Conservation (phyloP, 1,139 yeast genomes). For the Hansenula lynferdii region DNA sequence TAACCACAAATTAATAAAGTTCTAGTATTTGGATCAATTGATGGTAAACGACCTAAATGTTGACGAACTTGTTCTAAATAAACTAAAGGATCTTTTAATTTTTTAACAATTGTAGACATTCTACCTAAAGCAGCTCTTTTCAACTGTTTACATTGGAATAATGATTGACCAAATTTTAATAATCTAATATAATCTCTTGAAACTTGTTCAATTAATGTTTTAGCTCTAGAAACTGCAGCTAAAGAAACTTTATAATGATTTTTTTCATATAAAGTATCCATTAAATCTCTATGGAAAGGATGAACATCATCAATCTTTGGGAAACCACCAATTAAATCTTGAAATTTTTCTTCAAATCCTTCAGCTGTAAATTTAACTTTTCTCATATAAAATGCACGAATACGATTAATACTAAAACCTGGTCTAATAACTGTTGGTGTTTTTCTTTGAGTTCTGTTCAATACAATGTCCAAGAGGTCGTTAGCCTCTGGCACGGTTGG, state of each 20-base stretch:
- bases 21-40: conserved; percentile 98
- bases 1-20: conserved; percentile 96
- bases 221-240: conserved; percentile 92
- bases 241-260: conserved; percentile 97
- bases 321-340: conserved; percentile 79
- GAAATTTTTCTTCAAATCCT: conserved; percentile 90
- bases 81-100: conserved; percentile 86
- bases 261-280: conserved; percentile 96
- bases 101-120: conserved; percentile 97
- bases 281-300: conserved; percentile 96
- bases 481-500: conserved; percentile 90
- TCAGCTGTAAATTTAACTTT: conserved; percentile 95
- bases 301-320: conserved; percentile 97
- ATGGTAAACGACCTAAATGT: conserved; percentile 97
- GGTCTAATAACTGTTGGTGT: conserved; percentile 98
- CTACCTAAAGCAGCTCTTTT: conserved; percentile 99
- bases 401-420: conserved; percentile 94
- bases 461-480: conserved; percentile 93
- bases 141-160: conserved; percentile 97
- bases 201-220: conserved; percentile 91
- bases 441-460: conserved; percentile 96
- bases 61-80: conserved; percentile 98
- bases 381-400: conserved; percentile 97
- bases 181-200: conserved; percentile 91
- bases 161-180: conserved; percentile 93